Conservation (phyloP, 495 filamentous ascomycete genomes). For the Penicillium tannophilum region DNA sequence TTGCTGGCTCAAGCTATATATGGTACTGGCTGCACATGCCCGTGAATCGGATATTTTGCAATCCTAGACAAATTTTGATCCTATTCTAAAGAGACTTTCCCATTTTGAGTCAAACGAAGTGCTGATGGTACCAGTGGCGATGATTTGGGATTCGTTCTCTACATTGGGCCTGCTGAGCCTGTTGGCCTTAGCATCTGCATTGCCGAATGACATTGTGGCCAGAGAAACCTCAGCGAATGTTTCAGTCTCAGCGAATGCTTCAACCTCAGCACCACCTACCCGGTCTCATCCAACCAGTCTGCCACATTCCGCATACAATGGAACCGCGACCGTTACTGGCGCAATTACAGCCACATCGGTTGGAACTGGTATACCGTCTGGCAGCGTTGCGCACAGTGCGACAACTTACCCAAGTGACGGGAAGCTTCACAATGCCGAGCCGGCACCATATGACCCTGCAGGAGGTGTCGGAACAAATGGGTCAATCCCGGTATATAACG, state of each 20-base stretch:
- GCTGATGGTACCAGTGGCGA: background rate
- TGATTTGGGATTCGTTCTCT: slow-evolving; percentile 16
- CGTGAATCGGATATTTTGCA: background rate
- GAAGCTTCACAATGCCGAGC: slow-evolving; percentile 61
- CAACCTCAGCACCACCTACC: slow-evolving; percentile 20
- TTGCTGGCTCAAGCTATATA: background rate
- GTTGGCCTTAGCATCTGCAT: slow-evolving; percentile 19
- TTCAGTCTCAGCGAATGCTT: slow-evolving; percentile 10
- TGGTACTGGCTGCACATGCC: background rate
- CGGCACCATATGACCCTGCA: slow-evolving; percentile 71
- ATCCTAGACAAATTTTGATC: background rate
- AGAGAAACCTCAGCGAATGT: background rate
- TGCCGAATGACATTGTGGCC: slow-evolving; percentile 6
- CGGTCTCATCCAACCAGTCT: slow-evolving; percentile 28
- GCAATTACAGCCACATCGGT: slow-evolving; percentile 54
- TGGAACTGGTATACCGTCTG: slow-evolving; percentile 50
- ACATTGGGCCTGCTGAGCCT: slow-evolving; percentile 21
- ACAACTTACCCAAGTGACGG: slow-evolving; percentile 71
- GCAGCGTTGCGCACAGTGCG: slow-evolving; percentile 48
- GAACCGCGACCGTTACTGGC: slow-evolving; percentile 58
- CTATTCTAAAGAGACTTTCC: background rate
- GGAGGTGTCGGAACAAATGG: slow-evolving; percentile 85
- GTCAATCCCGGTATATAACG: slow-evolving; percentile 68
- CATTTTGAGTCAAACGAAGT: background rate
- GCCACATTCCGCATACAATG: slow-evolving; percentile 58